phyloP scores from a whole-genome alignment of 139 green algal species.

The Mesostigma viride region DNA sequence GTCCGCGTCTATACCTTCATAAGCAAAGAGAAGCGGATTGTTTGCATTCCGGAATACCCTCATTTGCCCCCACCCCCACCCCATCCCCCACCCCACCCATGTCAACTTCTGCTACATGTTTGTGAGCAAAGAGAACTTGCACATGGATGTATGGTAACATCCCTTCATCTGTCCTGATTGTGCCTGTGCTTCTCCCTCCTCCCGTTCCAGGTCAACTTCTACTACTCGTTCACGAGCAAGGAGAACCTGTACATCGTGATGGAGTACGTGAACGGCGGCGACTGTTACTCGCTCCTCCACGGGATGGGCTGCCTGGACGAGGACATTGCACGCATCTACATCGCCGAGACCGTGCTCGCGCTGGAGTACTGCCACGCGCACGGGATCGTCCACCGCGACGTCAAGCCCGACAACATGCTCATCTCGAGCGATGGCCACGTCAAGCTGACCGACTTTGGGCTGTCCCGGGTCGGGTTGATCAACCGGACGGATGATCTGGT shows the following conservation, averaged over 20 bases:
- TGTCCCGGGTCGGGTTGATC: slow-evolving; percentile 65
- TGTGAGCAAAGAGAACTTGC: too few relatives aligned
- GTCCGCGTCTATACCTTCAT: too few relatives aligned
- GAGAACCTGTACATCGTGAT: slow-evolving; percentile 96
- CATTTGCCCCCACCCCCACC: too few relatives aligned
- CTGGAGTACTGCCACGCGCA: slow-evolving; percentile 87
- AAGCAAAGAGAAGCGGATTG: too few relatives aligned
- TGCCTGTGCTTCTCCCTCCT: too few relatives aligned
- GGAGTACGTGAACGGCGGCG: slow-evolving; percentile 86
- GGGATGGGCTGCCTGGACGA: slow-evolving; percentile 71
- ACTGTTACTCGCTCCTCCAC: slow-evolving; percentile 67
- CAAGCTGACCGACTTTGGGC: slow-evolving; percentile 59
- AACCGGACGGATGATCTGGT: slow-evolving; percentile 26
- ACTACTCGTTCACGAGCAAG: slow-evolving; percentile 76
- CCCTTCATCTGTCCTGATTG: too few relatives aligned
- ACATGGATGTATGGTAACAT: too few relatives aligned
- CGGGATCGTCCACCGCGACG: slow-evolving; percentile 84
- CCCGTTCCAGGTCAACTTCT: slow-evolving; percentile 69
- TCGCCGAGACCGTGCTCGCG: slow-evolving; percentile 76
- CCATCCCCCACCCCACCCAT: too few relatives aligned
- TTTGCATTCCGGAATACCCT: too few relatives aligned
- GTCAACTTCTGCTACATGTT: too few relatives aligned
- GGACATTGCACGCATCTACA: slow-evolving; percentile 65
- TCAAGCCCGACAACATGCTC: slow-evolving; percentile 97
- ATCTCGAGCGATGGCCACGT: slow-evolving; percentile 78